These are phyloP conservation scores for Petunia axillaris DNA, from an alignment of 257 asterid genomes.

Conservation along the genomic window DNA sequence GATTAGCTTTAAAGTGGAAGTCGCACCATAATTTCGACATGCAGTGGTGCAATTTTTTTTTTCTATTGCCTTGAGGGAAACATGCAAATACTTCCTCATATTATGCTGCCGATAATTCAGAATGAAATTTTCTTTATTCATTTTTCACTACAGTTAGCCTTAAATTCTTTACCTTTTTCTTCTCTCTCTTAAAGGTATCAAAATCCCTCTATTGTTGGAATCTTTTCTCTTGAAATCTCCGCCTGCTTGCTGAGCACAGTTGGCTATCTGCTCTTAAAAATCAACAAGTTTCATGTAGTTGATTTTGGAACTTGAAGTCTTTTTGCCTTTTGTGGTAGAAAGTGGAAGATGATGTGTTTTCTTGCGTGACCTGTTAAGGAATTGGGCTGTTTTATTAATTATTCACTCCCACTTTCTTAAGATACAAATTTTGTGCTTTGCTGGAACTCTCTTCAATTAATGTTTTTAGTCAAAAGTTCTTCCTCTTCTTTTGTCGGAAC, in stretches of 20 bases:
- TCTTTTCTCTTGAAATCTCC: not conserved
- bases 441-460: not conserved
- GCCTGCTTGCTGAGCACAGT: not conserved
- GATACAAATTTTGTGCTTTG: not conserved
- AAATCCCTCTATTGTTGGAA: not conserved
- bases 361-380: not conserved
- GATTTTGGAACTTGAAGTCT: not conserved
- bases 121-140: too few species aligned
- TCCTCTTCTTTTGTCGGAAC: not conserved
- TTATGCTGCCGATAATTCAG: too few species aligned
- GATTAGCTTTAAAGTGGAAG: too few species aligned
- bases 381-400: not conserved
- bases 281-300: not conserved
- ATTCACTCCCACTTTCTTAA: not conserved
- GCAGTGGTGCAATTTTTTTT: too few species aligned
- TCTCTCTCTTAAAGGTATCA: not conserved
- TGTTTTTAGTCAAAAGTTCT: constrained; percentile 2
- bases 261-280: not conserved
- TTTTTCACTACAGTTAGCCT: too few species aligned
- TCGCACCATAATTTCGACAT: too few species aligned
- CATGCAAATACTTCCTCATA: too few species aligned
- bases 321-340: not conserved
- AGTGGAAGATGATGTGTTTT: not conserved
- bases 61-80: too few species aligned
- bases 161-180: not conserved